These are phyloP conservation scores for Chrysoporthe austroafricana DNA, from an alignment of 2,329 filamentous ascomycete species.

Conservation along the genomic window DNA sequence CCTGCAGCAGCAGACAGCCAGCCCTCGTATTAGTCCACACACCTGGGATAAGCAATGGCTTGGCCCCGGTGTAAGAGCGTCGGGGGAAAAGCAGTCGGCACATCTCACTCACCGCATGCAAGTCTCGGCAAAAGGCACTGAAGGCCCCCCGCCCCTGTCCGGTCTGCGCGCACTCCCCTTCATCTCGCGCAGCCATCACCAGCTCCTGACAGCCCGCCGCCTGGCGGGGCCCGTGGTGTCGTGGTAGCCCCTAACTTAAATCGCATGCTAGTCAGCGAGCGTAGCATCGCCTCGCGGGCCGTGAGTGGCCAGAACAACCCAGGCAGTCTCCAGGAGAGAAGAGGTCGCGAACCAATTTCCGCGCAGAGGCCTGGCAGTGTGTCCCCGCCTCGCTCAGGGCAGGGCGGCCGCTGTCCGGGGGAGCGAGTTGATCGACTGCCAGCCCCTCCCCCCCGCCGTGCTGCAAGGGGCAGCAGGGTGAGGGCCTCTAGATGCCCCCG, in stretches of 20 bases:
- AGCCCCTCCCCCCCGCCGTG: background rate
- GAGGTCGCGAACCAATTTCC: background rate
- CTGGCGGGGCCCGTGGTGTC: background rate
- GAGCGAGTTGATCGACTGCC: too few relatives aligned
- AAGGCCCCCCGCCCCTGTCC: background rate
- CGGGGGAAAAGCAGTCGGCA: too few relatives aligned
- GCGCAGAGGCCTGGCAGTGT: background rate
- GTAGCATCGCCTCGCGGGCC: conserved; percentile 2
- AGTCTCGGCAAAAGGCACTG: background rate
- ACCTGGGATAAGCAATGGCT: background rate
- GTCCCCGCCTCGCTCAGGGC: too few relatives aligned
- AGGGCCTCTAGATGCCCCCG: too few relatives aligned
- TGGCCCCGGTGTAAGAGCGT: background rate
- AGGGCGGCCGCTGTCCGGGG: too few relatives aligned
- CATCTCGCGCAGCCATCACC: background rate
- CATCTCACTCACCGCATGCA: background rate
- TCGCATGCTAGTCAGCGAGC: background rate
- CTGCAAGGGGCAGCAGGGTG: background rate
- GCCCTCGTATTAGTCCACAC: too few relatives aligned
- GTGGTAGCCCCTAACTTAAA: background rate
- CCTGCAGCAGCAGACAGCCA: background rate
- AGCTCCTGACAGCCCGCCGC: background rate
- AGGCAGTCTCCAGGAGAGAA: background rate
- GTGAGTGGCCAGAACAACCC: background rate
- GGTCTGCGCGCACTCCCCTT: background rate